Evolutionary conservation across 768 basidiomycete genomes (phyloP), one percentile per base, ranked within the genome.

Genomic region (Hydnomerulius pinastri): DNA sequence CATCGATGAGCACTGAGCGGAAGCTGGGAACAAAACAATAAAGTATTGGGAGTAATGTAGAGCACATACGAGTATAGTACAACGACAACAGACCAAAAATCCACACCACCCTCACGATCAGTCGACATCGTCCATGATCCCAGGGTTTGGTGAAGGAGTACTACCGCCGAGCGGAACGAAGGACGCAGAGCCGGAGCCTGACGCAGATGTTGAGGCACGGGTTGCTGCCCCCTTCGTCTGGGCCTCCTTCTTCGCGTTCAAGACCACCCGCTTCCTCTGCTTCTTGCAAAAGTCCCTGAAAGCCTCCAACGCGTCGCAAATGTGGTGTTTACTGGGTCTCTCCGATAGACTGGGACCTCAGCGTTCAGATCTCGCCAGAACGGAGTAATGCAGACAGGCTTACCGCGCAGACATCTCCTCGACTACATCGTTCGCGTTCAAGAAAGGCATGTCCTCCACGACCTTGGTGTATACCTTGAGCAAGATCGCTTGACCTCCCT

Each of bases 371-470:
- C 6, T 15, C 6, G n/a, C 39, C 25, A 41, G 9, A 5, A 24
- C 28, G 18, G n/a, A 6, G 21, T 9, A 15, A 13, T 15, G 17
- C 21, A 48, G 15, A 23, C 21, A 40, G n/a, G 42, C 76, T 21
- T 43, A 83, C 85, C 78, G 73, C 33, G 53, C 55, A 1, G 75
- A 62, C 80, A 88, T 82, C 59, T 82, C 82, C 13, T 76, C 76
- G 1, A 79, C 74, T 10, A 83, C 62, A 51, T 87, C 86, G 2
- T 50, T 43, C 6, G 66, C 76, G 9, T 70, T 66, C 40, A 87
- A 55, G 58, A 76, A 86, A 1, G 85, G 83, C 83, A 88, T 83
- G 41, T 74, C 56, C 32, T 73, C 71, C 11, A 80, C 27, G 10
- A 79, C 57, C 51, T 78, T 77, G 32, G 48, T 39, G 62, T 79